phyloP scores from a whole-genome alignment of 495 filamentous ascomycete genomes.

The Pseudevernia furfuracea region DNA sequence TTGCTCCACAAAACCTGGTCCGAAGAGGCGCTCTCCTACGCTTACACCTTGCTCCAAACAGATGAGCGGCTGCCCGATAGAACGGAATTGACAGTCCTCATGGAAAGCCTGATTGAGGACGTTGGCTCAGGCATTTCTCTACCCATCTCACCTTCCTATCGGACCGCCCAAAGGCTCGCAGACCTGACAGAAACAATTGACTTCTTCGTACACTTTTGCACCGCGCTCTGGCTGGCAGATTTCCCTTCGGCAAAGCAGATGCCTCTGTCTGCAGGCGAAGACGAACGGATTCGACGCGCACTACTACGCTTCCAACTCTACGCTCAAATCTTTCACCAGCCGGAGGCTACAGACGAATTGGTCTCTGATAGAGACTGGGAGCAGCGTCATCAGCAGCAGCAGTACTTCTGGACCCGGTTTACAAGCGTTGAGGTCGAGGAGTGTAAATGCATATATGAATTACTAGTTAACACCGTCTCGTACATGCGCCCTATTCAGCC shows the following conservation, averaged over 20 bases:
- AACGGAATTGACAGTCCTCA: not conserved
- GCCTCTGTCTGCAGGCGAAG: slow-evolving; percentile 1
- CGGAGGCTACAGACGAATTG: not conserved
- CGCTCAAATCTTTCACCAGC: slow-evolving; percentile 6
- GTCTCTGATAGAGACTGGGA: slow-evolving; percentile 5
- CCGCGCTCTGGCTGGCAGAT: not conserved
- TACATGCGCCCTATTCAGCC: not conserved
- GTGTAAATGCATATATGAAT: slow-evolving; percentile 6
- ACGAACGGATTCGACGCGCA: not conserved
- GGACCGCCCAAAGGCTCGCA: not conserved
- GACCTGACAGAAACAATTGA: not conserved
- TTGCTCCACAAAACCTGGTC: not conserved
- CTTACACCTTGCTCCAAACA: too few relatives aligned
- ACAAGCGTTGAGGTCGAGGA: slow-evolving; percentile 7
- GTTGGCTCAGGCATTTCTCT: not conserved
- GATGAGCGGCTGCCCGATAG: too few relatives aligned
- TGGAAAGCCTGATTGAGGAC: not conserved
- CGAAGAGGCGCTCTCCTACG: too few relatives aligned
- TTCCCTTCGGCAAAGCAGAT: not conserved
- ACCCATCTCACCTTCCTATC: not conserved
- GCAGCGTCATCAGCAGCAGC: not conserved
- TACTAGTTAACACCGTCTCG: not conserved
- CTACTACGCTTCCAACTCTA: slow-evolving; percentile 7
- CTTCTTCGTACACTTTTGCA: slow-evolving; percentile 3
- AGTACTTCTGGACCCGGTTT: slow-evolving; percentile 9